phyloP scores from a whole-genome alignment of 208 protist genomes.

The Leishmania gerbilli region DNA sequence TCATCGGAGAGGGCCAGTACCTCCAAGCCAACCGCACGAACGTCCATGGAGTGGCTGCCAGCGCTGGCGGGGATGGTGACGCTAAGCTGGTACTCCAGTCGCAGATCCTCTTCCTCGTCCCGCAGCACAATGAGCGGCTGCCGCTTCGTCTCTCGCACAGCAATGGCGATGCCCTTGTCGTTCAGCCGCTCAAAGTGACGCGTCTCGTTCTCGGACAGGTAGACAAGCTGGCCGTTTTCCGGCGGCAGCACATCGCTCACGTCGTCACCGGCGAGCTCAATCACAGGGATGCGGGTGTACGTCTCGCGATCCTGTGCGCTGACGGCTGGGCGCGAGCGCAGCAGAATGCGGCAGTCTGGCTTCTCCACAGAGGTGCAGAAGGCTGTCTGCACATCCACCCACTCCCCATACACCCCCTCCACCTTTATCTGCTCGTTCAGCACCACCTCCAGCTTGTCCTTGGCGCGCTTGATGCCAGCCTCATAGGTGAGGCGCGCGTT shows the following conservation, averaged over 20 bases:
- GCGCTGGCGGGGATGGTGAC: constrained; percentile 66
- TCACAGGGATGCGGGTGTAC: constrained; percentile 51
- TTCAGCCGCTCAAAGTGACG: constrained; percentile 72
- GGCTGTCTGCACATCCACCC: constrained; percentile 81
- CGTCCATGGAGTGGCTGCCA: constrained; percentile 54
- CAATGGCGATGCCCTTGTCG: constrained; percentile 60
- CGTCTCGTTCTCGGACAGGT: constrained; percentile 87
- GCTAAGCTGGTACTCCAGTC: constrained; percentile 76
- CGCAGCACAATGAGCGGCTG: constrained; percentile 88
- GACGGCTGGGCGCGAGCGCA: constrained; percentile 75
- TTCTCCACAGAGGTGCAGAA: constrained; percentile 66
- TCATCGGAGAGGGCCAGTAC: constrained; percentile 59
- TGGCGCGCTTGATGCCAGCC: constrained; percentile 73
- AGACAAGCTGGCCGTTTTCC: constrained; percentile 88
- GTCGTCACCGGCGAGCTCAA: constrained; percentile 80
- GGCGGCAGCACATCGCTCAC: constrained; percentile 81
- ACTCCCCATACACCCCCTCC: constrained; percentile 62
- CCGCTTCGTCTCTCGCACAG: constrained; percentile 72
- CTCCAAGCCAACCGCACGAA: constrained; percentile 68
- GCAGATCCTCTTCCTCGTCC: constrained; percentile 87
- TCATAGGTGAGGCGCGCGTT: constrained; percentile 63
- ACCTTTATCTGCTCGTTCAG: constrained; percentile 69
- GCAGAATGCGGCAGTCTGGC: constrained; percentile 69
- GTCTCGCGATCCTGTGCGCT: constrained; percentile 63
- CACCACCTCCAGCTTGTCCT: constrained; percentile 66